Base-by-base conservation (phyloP, 768 basidiomycete genomes). In the Scleroderma citrinum region DNA sequence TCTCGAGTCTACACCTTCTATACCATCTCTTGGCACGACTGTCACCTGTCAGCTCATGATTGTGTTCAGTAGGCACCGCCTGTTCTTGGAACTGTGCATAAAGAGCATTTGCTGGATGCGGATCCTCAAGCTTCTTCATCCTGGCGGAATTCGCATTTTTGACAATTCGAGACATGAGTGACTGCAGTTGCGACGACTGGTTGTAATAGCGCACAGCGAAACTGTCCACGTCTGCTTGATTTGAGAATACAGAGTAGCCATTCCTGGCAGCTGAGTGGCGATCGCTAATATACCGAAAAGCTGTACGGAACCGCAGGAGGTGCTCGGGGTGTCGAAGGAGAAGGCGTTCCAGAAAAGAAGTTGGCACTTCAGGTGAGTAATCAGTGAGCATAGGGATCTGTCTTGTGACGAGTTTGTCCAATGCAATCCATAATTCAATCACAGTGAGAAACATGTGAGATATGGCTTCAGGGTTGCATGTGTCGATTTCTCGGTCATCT, bases 391-490 rank as follows among this genome's bases (percentile, higher is more conserved):
- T 61, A 2, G 77, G 71, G 10, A 57, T 56, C 35, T 63, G 59
- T 3, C 30, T 21, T 16, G 69, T 55, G 10, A 59, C 63, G n/a
- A 70, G 32, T n/a, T 50, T 62, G 53, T 77, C 76, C 10, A 76
- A 57, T 0, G 67, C 71, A 3, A 72, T 61, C 76, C 76, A 78
- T 13, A 77, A 59, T 17, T 73, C 68, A 3, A 51, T 36, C 10
- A 51, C 19, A 2, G 50, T 51, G 38, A 76, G 57, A 44, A 76
- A 53, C 64, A 76, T 71, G 1, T 67, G 46, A 0, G 73, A 73
- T 17, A 59, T 43, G 38, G 62, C 52, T 48, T 76, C 73, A 8
- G 74, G 69, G 41, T 65, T 72, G 17, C 54, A 49, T 10, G 44
- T 44, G 45, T 72, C 73, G 5, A 54, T 45, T 0, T n/a, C n/a